Base-by-base conservation (phyloP, 306 rosid species). In the Hippophae rhamnoides region DNA sequence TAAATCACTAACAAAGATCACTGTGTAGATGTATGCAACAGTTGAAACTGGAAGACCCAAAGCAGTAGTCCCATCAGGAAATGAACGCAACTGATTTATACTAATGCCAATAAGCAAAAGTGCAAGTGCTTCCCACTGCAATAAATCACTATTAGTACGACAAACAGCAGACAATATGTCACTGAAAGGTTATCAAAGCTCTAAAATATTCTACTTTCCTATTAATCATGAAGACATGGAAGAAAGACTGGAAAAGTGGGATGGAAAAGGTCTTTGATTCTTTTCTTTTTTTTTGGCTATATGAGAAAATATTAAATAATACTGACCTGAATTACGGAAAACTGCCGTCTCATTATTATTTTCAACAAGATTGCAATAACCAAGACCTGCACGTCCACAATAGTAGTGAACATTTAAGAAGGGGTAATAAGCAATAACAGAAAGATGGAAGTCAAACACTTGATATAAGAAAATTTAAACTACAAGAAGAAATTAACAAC, bases 61-160 rank as follows among this genome's bases (percentile, higher is more conserved):
- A 64, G 85, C 80, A 43, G 78, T 13, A 47, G 87, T 51, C 53
- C 92, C 95, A 72, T 86, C 89, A 9, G 97, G 97, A 72, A 81
- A 72, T 64, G 89, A 81, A 47, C 85, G 78, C 78, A 89, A 68
- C 70, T 89, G 97, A 76, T 89, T 89, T 50, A 89, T 89, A 10
- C 97, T 89, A 59, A 89, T 89, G 18, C 97, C 95, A 61, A 89
- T 89, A 41, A 89, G 93, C 84, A 86, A 58, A 6, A 89, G 67
- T 26, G 92, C 97, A 78, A 89, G 97, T 54, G 97, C 97, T 74
- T 89, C 95, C 89, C 97, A 86, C 97, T 89, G 86, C 43, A 79
- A 67, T 60, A 77, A 65, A 47, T 51, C n/a, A 75, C 38, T 41
- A 75, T 64, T 60, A 69, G 63, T 47, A 57, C 10, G 8, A 61